These are phyloP conservation scores for Hypoxylon sp. DNA, from an alignment of 2,329 filamentous ascomycete genomes.

Conservation along the genomic window DNA sequence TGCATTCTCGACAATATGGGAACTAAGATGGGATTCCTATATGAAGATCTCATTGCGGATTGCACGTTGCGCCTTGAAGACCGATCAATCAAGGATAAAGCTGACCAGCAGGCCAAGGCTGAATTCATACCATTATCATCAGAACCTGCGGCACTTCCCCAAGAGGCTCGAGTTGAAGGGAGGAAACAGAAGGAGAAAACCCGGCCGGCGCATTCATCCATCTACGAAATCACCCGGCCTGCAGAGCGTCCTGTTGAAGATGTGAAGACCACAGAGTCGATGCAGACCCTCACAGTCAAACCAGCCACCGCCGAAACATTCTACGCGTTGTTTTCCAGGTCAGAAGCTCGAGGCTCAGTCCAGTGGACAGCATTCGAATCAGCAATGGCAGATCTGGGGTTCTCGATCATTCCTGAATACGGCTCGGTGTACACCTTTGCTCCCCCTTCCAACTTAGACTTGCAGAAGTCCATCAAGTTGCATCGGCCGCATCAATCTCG, in stretches of 20 bases:
- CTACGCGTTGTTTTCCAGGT: not conserved
- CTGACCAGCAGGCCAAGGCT: not conserved
- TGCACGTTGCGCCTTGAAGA: not conserved
- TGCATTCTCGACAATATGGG: slow-evolving; percentile 1
- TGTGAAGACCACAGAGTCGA: not conserved
- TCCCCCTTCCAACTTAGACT: not conserved
- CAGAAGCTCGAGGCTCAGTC: slow-evolving; percentile 7
- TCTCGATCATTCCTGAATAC: slow-evolving; percentile 6
- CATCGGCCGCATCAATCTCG: slow-evolving; percentile 4
- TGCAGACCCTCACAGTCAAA: not conserved
- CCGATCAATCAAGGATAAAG: not conserved
- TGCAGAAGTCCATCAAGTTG: slow-evolving; percentile 5
- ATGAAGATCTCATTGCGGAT: slow-evolving; percentile 1
- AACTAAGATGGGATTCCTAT: not conserved
- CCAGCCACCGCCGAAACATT: not conserved
- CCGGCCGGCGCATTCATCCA: not conserved
- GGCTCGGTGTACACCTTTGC: slow-evolving; percentile 9
- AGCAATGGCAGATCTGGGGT: slow-evolving; percentile 6
- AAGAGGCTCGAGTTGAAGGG: not conserved
- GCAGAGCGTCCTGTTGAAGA: not conserved
- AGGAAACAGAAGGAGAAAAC: slow-evolving; percentile 1
- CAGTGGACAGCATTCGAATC: not conserved
- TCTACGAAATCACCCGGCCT: not conserved
- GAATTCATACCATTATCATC: not conserved
- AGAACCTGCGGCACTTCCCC: not conserved